These are phyloP conservation scores for Phytophthora pluvialis DNA, from an alignment of 352 stramenopile genomes.

Conservation along the genomic window DNA sequence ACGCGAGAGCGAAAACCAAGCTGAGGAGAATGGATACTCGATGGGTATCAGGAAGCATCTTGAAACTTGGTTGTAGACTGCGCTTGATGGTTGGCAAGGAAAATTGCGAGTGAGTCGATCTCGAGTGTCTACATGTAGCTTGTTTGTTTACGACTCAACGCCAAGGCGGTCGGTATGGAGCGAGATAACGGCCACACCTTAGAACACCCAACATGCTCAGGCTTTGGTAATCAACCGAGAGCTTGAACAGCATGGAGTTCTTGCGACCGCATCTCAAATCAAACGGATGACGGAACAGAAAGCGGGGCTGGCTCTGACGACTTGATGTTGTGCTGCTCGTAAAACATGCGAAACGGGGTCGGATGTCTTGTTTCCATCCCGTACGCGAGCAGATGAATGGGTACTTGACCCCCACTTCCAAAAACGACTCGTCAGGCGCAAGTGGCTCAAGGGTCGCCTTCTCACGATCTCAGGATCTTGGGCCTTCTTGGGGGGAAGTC, in stretches of 20 bases:
- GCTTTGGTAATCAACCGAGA: constrained; percentile 1
- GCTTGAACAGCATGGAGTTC: neutral
- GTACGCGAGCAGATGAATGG: constrained; percentile 5
- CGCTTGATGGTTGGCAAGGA: constrained; percentile 4
- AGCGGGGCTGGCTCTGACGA: neutral
- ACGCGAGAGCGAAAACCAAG: neutral
- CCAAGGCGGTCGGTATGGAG: neutral
- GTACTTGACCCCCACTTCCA: constrained; percentile 1
- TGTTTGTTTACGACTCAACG: neutral
- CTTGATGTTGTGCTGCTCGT: neutral
- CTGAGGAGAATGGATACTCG: neutral
- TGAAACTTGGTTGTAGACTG: constrained; percentile 2
- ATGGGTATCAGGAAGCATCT: neutral
- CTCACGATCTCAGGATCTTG: too few species aligned
- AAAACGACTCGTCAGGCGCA: too few species aligned
- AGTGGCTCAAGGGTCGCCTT: too few species aligned
- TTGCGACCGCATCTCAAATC: constrained; percentile 17
- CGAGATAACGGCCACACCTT: neutral
- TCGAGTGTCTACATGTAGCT: neutral
- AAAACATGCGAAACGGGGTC: neutral
- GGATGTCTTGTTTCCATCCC: neutral
- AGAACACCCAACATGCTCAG: neutral
- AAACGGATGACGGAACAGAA: constrained; percentile 2
- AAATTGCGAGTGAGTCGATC: constrained; percentile 10
- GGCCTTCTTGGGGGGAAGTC: too few species aligned